A percentile compares a stretch with the other conserved stretches of the same genome.
Conservation (phyloP, 208 protist genomes). For the Leishmania tropica region DNA sequence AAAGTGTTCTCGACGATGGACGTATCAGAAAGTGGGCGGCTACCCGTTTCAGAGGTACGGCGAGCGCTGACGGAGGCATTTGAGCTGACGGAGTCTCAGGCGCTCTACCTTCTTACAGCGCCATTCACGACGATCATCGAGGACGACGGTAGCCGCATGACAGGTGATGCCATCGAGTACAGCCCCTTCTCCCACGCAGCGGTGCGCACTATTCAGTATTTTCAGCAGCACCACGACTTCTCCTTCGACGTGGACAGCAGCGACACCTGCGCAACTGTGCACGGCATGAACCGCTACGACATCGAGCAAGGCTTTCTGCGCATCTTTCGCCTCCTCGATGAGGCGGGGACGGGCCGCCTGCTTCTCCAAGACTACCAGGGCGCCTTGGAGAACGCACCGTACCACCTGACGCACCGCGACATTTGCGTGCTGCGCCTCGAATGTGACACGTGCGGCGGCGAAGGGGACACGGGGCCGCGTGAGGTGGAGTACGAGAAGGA, state of each 20-base stretch:
- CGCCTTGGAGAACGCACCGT: slow-evolving; percentile 68
- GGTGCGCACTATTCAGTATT: slow-evolving; percentile 69
- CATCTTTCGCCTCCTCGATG: slow-evolving; percentile 73
- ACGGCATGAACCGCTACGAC: slow-evolving; percentile 81
- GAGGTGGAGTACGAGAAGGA: slow-evolving; percentile 84
- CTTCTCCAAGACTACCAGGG: slow-evolving; percentile 62
- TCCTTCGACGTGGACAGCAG: slow-evolving; percentile 47
- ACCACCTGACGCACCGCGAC: slow-evolving; percentile 85
- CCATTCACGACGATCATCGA: slow-evolving; percentile 35
- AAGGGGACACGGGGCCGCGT: slow-evolving; percentile 16
- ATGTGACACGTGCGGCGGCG: slow-evolving; percentile 41
- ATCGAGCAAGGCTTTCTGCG: slow-evolving; percentile 79
- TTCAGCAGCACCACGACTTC: slow-evolving; percentile 50
- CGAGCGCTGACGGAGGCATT: slow-evolving; percentile 58
- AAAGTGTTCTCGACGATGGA: slow-evolving; percentile 66
- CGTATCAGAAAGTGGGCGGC: slow-evolving; percentile 36
- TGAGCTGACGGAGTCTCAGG: slow-evolving; percentile 64
- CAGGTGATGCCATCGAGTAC: slow-evolving; percentile 73
- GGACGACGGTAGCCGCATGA: slow-evolving; percentile 15
- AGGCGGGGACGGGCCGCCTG: slow-evolving; percentile 57
- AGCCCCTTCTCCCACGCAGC: slow-evolving; percentile 52
- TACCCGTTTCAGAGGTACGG: slow-evolving; percentile 54
- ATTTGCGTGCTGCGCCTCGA: slow-evolving; percentile 72
- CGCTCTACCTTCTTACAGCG: slow-evolving; percentile 81
- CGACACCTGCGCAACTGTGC: slow-evolving; percentile 60